Conservation (phyloP, 352 stramenopile genomes). For the Phytopythium mirpurense region DNA sequence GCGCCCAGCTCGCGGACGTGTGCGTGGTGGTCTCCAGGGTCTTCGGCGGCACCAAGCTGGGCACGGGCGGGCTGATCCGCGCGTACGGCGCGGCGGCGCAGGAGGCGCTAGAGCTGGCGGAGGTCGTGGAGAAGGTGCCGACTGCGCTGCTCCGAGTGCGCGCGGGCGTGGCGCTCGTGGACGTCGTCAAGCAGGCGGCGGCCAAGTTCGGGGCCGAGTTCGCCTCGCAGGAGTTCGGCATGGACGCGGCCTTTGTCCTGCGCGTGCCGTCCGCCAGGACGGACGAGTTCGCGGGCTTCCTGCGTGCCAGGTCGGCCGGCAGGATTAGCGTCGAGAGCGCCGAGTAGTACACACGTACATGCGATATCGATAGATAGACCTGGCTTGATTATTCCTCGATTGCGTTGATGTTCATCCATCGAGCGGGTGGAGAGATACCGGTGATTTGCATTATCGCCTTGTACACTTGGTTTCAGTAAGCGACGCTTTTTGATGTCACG, state of each 20-base stretch:
- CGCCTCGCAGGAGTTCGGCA: conserved; percentile 25
- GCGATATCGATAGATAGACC: no score
- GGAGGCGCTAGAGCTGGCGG: conserved; percentile 40
- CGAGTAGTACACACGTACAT: background rate
- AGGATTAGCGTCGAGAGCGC: conserved; percentile 17
- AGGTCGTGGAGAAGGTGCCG: conserved; percentile 50
- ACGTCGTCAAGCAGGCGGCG: conserved; percentile 45
- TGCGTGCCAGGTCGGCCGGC: conserved; percentile 46
- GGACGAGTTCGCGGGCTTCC: conserved; percentile 25
- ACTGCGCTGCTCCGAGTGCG: conserved; percentile 27
- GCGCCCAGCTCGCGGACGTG: conserved; percentile 57
- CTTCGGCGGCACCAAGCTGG: conserved; percentile 70
- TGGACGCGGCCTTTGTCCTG: conserved; percentile 36
- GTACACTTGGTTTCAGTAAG: background rate
- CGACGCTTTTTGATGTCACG: no score
- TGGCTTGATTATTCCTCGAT: conserved; percentile 3
- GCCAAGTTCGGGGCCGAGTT: conserved; percentile 36
- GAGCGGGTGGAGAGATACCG: no score
- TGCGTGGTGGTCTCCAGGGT: conserved; percentile 71
- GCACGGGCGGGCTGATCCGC: conserved; percentile 63
- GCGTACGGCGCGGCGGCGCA: conserved; percentile 62
- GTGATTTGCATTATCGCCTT: no score
- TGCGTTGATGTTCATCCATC: background rate
- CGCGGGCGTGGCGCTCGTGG: conserved; percentile 28
- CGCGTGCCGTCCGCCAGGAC: conserved; percentile 27